Conservation (phyloP, 2,329 filamentous ascomycete genomes). For the Penicillium occitanis region DNA sequence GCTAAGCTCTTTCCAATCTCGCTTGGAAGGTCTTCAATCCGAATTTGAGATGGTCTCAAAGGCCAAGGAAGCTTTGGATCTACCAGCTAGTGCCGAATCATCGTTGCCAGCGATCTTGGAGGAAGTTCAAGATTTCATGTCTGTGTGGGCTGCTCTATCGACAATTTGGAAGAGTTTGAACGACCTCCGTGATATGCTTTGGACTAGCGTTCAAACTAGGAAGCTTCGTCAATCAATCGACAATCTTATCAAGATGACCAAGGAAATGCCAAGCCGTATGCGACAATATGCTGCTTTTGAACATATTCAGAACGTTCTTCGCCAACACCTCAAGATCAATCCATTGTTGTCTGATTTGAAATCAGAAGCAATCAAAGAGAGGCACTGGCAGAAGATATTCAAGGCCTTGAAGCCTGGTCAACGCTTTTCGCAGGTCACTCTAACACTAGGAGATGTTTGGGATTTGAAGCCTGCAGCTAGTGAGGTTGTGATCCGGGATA, state of each 20-base stretch:
- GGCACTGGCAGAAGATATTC: slow-evolving; percentile 98
- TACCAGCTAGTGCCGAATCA: slow-evolving; percentile 76
- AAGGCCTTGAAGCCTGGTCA: slow-evolving; percentile 91
- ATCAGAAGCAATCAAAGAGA: slow-evolving; percentile 91
- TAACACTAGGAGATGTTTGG: slow-evolving; percentile 99
- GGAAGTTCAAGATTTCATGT: slow-evolving; percentile 98
- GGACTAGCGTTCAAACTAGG: slow-evolving; percentile 92
- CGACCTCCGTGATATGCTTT: slow-evolving; percentile 85
- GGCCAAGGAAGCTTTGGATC: slow-evolving; percentile 92
- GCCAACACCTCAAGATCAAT: slow-evolving; percentile 88
- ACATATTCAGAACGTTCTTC: slow-evolving; percentile 88
- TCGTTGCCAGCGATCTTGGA: slow-evolving; percentile 84
- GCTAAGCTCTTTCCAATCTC: slow-evolving; percentile 76
- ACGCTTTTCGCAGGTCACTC: slow-evolving; percentile 87
- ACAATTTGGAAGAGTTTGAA: slow-evolving; percentile 97
- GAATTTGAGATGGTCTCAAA: slow-evolving; percentile 93
- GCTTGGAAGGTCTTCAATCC: slow-evolving; percentile 79
- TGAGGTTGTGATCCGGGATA: slow-evolving; percentile 84
- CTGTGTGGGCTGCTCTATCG: slow-evolving; percentile 92
- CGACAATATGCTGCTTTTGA: slow-evolving; percentile 99
- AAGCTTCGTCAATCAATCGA: slow-evolving; percentile 90
- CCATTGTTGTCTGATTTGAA: slow-evolving; percentile 84
- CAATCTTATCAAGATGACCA: slow-evolving; percentile 92
- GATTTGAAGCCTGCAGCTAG: slow-evolving; percentile 87
- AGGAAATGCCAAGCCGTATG: slow-evolving; percentile 99